A percentile compares a stretch with the other conserved stretches of the same genome.
Conservation (phyloP, 768 basidiomycete genomes). For the Porphyrellus cyaneotinctus region DNA sequence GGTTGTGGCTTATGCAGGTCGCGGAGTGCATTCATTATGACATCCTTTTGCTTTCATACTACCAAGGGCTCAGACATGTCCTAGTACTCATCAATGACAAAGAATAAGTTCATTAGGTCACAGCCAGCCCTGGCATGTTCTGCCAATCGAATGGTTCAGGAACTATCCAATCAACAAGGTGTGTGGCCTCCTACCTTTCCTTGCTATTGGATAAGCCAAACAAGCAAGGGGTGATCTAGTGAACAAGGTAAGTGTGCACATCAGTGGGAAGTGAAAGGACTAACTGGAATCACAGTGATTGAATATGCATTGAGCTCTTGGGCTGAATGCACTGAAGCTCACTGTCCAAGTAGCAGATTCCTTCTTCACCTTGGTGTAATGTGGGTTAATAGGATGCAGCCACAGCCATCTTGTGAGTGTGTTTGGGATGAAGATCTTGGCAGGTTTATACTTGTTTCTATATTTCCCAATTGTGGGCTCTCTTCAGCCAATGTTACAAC, state of each 20-base stretch:
- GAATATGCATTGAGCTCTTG: conserved; percentile 12
- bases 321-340: conserved; percentile 8
- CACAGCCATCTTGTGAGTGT: conserved; percentile 18
- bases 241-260: background rate
- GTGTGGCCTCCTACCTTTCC: conserved; percentile 3
- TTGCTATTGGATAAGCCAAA: conserved; percentile 9
- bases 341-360: conserved; percentile 10
- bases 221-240: conserved; percentile 10
- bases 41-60: conserved; percentile 24
- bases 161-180: too few relatives aligned
- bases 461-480: background rate
- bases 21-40: conserved; percentile 19
- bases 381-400: conserved; percentile 10
- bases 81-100: too few relatives aligned
- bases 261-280: background rate
- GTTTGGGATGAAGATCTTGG: conserved; percentile 14
- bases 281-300: conserved; percentile 11
- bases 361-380: conserved; percentile 5
- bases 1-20: conserved; percentile 11
- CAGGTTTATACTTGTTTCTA: background rate
- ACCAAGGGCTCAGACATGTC: conserved; percentile 35
- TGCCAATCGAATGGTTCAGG: background rate
- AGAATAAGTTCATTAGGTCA: conserved; percentile 50
- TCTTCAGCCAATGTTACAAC: background rate
- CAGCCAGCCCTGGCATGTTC: conserved; percentile 35